Conservation (phyloP, 352 stramenopile genomes). For the Phytophthora macrochlamydospora region DNA sequence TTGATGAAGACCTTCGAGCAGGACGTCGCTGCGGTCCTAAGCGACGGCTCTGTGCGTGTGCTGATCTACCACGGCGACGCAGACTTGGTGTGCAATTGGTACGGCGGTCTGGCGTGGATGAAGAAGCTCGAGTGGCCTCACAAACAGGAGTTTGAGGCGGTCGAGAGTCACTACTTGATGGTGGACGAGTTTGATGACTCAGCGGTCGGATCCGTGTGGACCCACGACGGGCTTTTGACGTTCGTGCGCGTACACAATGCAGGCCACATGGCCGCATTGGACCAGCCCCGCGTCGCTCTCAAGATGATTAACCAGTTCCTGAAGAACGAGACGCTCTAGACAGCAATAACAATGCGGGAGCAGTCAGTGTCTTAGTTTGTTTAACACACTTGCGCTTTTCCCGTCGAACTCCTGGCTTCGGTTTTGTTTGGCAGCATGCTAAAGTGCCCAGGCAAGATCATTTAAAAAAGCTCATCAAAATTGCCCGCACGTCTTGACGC, state of each 20-base stretch:
- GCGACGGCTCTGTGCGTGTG: constrained; percentile 56
- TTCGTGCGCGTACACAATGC: constrained; percentile 62
- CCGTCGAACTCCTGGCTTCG: too few species aligned
- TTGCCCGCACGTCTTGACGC: too few species aligned
- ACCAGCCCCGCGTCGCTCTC: constrained; percentile 51
- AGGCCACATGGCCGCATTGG: constrained; percentile 56
- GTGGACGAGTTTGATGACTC: constrained; percentile 7
- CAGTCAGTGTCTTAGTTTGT: too few species aligned
- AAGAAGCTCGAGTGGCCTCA: constrained; percentile 90
- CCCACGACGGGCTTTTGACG: constrained; percentile 28
- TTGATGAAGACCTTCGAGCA: constrained; percentile 93
- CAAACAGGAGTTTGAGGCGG: constrained; percentile 79
- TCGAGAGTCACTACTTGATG: constrained; percentile 21
- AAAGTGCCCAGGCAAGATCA: too few species aligned
- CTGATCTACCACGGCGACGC: constrained; percentile 97
- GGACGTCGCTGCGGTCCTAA: constrained; percentile 88
- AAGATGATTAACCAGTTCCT: constrained; percentile 73
- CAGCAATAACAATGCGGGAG: too few species aligned
- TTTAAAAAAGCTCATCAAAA: too few species aligned
- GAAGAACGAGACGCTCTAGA: constrained; percentile 20
- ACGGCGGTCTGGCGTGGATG: constrained; percentile 94
- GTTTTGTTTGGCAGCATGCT: too few species aligned
- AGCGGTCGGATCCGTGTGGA: constrained; percentile 17
- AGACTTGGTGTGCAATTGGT: constrained; percentile 97
- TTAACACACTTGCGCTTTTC: too few species aligned